phyloP scores from a whole-genome alignment of 768 basidiomycete species.

The Leccinum subtestaceum region DNA sequence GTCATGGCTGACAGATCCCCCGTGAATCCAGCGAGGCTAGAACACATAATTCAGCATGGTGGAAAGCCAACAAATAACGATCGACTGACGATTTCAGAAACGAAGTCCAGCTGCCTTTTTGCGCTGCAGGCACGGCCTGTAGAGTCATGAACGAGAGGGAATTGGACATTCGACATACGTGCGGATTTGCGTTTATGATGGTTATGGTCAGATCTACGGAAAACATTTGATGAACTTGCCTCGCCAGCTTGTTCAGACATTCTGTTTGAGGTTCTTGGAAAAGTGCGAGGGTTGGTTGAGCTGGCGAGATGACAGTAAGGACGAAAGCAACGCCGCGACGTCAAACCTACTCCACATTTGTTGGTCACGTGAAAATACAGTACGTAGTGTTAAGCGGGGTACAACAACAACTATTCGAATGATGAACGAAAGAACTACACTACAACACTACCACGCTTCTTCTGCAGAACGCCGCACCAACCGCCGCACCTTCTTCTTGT shows the following conservation, averaged over 20 bases:
- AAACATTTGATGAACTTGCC: conserved; percentile 29
- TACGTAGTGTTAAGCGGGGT: background rate
- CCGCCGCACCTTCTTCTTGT: conserved; percentile 95
- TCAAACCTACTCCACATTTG: background rate
- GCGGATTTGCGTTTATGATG: conserved; percentile 31
- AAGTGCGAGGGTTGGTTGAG: background rate
- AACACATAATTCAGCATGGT: conserved; percentile 3
- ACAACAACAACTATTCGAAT: conserved; percentile 9
- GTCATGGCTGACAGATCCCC: conserved; percentile 85
- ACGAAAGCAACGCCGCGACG: background rate
- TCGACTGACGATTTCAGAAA: conserved; percentile 83
- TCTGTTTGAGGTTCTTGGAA: conserved; percentile 3
- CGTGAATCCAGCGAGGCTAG: conserved; percentile 79
- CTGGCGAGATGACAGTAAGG: conserved; percentile 16
- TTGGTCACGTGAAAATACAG: conserved; percentile 23
- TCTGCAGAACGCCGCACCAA: conserved; percentile 86
- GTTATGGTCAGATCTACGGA: conserved; percentile 24
- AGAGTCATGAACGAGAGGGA: conserved; percentile 20
- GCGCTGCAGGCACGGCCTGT: conserved; percentile 74
- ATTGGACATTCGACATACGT: conserved; percentile 32
- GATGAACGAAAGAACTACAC: conserved; percentile 7
- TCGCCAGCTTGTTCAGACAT: conserved; percentile 45
- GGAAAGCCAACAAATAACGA: background rate
- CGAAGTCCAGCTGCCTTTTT: conserved; percentile 83
- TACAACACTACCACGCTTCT: conserved; percentile 64